Conservation (phyloP, 305 asterid species). For the Ajuga reptans region DNA sequence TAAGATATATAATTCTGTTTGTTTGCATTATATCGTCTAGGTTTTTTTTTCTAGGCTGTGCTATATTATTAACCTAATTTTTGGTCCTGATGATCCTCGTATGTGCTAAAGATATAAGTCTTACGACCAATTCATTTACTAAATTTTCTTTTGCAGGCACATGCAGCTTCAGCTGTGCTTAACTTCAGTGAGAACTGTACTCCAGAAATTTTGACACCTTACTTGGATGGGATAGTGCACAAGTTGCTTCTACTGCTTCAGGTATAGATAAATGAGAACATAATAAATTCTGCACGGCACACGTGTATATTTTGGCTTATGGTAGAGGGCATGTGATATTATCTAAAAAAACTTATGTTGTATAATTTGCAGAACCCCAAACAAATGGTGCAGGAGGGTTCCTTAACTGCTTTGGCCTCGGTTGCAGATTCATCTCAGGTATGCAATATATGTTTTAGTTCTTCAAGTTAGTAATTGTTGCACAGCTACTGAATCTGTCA, state of each 20-base stretch:
- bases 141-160: conserved; percentile 55
- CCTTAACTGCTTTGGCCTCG: conserved; percentile 93
- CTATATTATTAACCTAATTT: background rate
- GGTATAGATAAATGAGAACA: conserved; percentile 34
- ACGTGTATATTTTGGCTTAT: background rate
- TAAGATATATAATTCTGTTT: background rate
- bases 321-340: background rate
- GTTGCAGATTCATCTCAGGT: conserved; percentile 99
- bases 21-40: background rate
- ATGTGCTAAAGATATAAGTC: background rate
- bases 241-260: conserved; percentile 77
- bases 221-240: conserved; percentile 85
- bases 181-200: conserved; percentile 97
- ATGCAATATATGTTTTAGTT: background rate
- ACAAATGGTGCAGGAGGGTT: conserved; percentile 99
- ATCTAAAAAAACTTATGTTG: conserved; percentile 18
- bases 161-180: conserved; percentile 97
- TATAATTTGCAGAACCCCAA: conserved; percentile 68
- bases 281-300: background rate
- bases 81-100: conserved; percentile 9
- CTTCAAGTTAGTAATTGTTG: background rate
- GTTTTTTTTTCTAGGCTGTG: background rate
- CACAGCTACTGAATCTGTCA: conserved; percentile 17
- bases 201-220: conserved; percentile 86
- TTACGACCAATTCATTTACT: background rate